phyloP scores from a whole-genome alignment of 306 rosid genomes.

The Dalbergia cultrata region DNA sequence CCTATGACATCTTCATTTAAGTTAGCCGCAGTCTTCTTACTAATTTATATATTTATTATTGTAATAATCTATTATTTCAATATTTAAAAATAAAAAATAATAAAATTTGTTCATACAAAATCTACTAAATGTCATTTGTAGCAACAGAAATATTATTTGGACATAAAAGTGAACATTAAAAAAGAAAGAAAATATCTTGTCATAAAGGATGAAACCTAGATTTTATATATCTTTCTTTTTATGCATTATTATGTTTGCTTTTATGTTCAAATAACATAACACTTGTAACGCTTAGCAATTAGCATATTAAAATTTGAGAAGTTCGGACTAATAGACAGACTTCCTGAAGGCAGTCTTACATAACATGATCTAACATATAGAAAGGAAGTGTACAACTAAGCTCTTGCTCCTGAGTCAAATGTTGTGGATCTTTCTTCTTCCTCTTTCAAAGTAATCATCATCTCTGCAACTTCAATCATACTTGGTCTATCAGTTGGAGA shows the following conservation, averaged over 20 bases:
- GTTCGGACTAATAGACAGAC: background rate
- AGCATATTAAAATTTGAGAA: background rate
- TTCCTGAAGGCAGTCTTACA: background rate
- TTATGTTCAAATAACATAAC: background rate
- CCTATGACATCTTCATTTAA: no score
- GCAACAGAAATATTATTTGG: background rate
- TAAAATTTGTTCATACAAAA: no score
- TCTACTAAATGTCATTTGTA: background rate
- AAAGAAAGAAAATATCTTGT: background rate
- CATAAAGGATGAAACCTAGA: no score
- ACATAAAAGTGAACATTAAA: no score
- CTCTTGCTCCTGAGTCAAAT: conserved; percentile 34
- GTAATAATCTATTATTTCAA: no score
- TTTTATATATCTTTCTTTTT: no score
- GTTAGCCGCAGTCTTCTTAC: no score
- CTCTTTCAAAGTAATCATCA: conserved; percentile 50
- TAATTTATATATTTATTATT: no score
- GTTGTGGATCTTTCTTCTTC: conserved; percentile 57
- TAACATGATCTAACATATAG: background rate
- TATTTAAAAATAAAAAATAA: no score
- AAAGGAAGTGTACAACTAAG: background rate
- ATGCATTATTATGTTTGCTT: no score
- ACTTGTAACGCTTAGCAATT: background rate
- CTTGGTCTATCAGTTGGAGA: conserved; percentile 57
- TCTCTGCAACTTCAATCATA: conserved; percentile 49